Evolutionary conservation across 164 flowering plant genomes (phyloP).

Genomic region (Chloranthus sessilifolius): DNA sequence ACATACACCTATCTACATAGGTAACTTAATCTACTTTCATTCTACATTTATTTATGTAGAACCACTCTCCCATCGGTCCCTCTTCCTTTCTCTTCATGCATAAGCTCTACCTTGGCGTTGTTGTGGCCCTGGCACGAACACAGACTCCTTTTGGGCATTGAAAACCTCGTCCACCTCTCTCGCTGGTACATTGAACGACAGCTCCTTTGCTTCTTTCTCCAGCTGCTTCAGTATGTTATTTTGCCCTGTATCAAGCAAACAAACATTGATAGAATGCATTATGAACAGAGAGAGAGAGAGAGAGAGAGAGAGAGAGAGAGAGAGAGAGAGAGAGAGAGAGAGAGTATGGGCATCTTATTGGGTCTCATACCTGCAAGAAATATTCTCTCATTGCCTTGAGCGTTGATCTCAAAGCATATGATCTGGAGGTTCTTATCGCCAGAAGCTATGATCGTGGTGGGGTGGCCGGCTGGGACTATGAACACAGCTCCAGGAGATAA

Average conservation of each 20-base stretch:
- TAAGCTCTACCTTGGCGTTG: not conserved
- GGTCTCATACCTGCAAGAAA: conserved; percentile 50
- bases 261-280: too few relatives aligned
- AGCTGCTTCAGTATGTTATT: not conserved
- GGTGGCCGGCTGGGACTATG: conserved; percentile 60
- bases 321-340: too few relatives aligned
- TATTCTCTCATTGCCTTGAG: conserved; percentile 29
- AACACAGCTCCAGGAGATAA: conserved; percentile 25
- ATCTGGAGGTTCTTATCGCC: conserved; percentile 35
- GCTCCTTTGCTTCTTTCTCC: not conserved
- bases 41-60: too few relatives aligned
- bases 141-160: not conserved
- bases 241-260: not conserved
- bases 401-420: conserved; percentile 48
- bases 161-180: not conserved
- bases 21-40: too few relatives aligned
- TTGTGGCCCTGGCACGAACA: not conserved
- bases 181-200: not conserved
- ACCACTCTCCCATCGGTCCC: too few relatives aligned
- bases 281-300: too few relatives aligned
- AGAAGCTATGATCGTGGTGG: conserved; percentile 39
- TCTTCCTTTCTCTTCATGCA: too few relatives aligned
- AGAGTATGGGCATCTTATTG: too few relatives aligned
- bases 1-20: too few relatives aligned
- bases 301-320: too few relatives aligned